A percentile compares a stretch with the other conserved stretches of the same genome.
Evolutionary conservation across 208 protist genomes (phyloP).

Genomic region (Crithidia thermophila): DNA sequence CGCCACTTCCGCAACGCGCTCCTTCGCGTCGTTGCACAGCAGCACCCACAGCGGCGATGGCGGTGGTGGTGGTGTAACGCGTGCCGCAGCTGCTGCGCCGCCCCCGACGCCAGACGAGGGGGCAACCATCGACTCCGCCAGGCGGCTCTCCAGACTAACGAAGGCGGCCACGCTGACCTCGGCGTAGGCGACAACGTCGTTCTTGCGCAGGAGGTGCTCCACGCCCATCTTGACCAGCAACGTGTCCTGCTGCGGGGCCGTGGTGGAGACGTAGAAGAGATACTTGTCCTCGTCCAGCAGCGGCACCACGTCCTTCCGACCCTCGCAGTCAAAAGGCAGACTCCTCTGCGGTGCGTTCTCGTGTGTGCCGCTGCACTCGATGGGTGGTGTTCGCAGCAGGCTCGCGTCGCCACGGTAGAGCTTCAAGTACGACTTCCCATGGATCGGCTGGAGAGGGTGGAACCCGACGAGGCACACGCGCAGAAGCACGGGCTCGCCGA

Average conservation of each 20-base stretch:
- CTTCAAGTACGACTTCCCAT: slow-evolving; percentile 13
- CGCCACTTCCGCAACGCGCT: slow-evolving; percentile 9
- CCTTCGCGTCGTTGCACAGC: neutral
- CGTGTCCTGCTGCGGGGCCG: slow-evolving; percentile 6
- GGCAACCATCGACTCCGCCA: slow-evolving; percentile 19
- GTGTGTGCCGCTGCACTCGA: neutral
- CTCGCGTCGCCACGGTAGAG: slow-evolving; percentile 9
- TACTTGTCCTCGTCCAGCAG: slow-evolving; percentile 21
- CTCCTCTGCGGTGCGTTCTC: too few species aligned
- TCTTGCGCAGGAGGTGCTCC: slow-evolving; percentile 15
- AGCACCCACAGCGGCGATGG: slow-evolving; percentile 2
- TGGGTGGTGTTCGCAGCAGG: slow-evolving; percentile 18
- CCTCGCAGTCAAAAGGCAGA: neutral
- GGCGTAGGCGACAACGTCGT: slow-evolving; percentile 21
- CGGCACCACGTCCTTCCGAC: neutral
- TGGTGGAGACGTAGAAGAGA: slow-evolving; percentile 9
- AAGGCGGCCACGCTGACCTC: slow-evolving; percentile 22
- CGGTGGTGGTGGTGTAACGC: neutral
- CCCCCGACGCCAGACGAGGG: too few species aligned
- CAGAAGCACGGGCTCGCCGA: neutral
- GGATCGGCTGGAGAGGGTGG: neutral
- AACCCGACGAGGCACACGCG: slow-evolving; percentile 14
- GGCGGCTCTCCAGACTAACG: slow-evolving; percentile 13
- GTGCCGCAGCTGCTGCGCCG: neutral
- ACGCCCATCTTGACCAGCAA: slow-evolving; percentile 17